Conservation (phyloP, 768 basidiomycete genomes). For the Stropharia rugosoannulata region DNA sequence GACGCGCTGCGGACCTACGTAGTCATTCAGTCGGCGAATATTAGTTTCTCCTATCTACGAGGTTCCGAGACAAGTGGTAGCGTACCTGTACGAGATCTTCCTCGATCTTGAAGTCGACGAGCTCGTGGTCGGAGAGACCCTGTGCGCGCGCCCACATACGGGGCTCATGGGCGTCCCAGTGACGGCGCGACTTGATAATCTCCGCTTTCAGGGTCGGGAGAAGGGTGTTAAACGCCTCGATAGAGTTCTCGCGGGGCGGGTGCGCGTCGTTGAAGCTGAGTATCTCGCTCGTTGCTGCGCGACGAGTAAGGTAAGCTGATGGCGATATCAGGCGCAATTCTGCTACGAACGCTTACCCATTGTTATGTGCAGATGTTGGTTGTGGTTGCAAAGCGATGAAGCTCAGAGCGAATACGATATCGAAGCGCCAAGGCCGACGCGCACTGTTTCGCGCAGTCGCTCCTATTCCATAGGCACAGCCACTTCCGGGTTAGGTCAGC, state of each 20-base stretch:
- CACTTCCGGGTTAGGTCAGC: not conserved
- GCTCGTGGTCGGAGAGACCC: slow-evolving; percentile 48
- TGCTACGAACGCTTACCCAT: not conserved
- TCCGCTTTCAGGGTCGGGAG: slow-evolving; percentile 59
- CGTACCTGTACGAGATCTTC: slow-evolving; percentile 40
- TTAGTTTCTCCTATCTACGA: slow-evolving; percentile 30
- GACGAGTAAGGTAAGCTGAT: not conserved
- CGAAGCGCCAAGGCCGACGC: not conserved
- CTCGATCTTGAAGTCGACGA: slow-evolving; percentile 51
- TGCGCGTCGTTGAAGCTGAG: slow-evolving; percentile 61
- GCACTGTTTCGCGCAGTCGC: not conserved
- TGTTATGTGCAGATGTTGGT: not conserved
- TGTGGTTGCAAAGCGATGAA: not conserved
- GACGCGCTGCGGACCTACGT: slow-evolving; percentile 48
- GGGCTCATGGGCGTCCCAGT: slow-evolving; percentile 76
- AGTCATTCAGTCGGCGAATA: slow-evolving; percentile 10
- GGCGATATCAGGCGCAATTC: not conserved
- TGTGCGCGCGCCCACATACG: slow-evolving; percentile 67
- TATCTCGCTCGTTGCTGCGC: slow-evolving; percentile 54
- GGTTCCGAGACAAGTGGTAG: not conserved
- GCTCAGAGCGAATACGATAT: not conserved
- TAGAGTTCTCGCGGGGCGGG: slow-evolving; percentile 53
- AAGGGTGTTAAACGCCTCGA: slow-evolving; percentile 63
- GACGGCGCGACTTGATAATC: slow-evolving; percentile 61
- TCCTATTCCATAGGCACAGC: not conserved